These are phyloP conservation scores for Aspergillus floridensis DNA, from an alignment of 2,329 filamentous ascomycete genomes.

Conservation along the genomic window DNA sequence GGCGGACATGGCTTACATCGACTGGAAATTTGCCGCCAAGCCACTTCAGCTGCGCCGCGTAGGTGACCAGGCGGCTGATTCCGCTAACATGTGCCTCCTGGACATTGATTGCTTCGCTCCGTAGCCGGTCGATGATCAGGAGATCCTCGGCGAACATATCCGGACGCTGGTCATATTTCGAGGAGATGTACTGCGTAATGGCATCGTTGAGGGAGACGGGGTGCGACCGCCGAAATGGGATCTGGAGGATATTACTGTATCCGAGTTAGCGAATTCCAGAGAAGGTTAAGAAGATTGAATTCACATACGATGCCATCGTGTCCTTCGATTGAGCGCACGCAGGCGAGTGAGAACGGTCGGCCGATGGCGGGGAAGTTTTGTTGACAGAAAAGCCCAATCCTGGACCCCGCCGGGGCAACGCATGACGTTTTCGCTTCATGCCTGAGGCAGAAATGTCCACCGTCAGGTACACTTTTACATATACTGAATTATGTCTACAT, in stretches of 20 bases:
- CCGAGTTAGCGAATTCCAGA: neutral
- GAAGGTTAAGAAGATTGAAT: neutral
- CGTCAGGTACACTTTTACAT: neutral
- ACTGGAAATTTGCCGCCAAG: conserved; percentile 94
- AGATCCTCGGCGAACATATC: conserved; percentile 94
- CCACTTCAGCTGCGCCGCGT: conserved; percentile 91
- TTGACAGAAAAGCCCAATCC: conserved; percentile 22
- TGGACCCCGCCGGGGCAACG: conserved; percentile 25
- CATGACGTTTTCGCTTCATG: neutral
- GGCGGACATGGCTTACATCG: conserved; percentile 59
- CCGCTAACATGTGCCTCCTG: conserved; percentile 85
- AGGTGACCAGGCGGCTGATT: conserved; percentile 81
- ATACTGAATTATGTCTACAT: too few species aligned
- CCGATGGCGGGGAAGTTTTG: conserved; percentile 24
- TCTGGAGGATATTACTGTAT: conserved; percentile 57
- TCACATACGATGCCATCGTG: conserved; percentile 38
- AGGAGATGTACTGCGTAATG: conserved; percentile 92
- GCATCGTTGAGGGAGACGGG: conserved; percentile 74
- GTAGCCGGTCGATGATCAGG: conserved; percentile 77
- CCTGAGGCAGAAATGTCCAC: neutral
- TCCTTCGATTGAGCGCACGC: conserved; percentile 4
- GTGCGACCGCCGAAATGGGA: conserved; percentile 85
- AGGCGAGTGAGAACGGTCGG: conserved; percentile 10
- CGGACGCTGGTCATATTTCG: conserved; percentile 97
- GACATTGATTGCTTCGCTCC: conserved; percentile 82